Evolutionary conservation across 2,329 filamentous ascomycete genomes (phyloP), one percentile per base, ranked within the genome.

Genomic region (Cladosporium sphaerospermum): DNA sequence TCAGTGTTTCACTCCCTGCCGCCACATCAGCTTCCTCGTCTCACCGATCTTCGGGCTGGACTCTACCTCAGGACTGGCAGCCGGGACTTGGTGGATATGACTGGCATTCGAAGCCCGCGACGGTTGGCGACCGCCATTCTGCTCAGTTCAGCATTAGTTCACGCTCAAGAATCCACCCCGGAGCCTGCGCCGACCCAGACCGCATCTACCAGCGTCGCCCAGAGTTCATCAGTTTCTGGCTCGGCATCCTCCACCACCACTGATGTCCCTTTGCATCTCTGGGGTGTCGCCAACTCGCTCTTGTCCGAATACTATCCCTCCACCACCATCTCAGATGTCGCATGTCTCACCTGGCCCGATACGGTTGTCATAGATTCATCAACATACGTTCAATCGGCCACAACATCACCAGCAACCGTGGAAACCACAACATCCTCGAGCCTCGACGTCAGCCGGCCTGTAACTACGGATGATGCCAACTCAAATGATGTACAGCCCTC

Each of bases 301-400:
- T 32, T 59, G n/a, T 49, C 49, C n/a, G 40, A 37, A 32, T 45
- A 55, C 19, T 57, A 55, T 28, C 52, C 54, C 6, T 56, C 56
- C n/a, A 53, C 52, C 10, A 56, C 52, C 4, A 37, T 56, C 5
- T 52, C 49, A 10, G 31, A 56, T 40, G 10, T 59, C 7, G 54
- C 49, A 4, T 34, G 52, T 1, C 23, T 61, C 6, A 59, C 58
- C 1, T 54, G 55, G 53, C 57, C 59, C n/a, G 43, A 48, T 7
- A 56, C 57, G 2, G 55, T 61, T 10, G 55, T 56, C 9, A 56
- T 60, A 14, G 59, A 56, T 0, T 50, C 51, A 3, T 56, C 58
- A 9, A 60, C 59, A 11, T 56, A 56, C n/a, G 46, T 50, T n/a
- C 40, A 53, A 4, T 16, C 18, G 16, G 19, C 39, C 42, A 54